These are phyloP conservation scores for Daldinia childiae DNA, from an alignment of 495 filamentous ascomycete genomes.

Conservation along the genomic window DNA sequence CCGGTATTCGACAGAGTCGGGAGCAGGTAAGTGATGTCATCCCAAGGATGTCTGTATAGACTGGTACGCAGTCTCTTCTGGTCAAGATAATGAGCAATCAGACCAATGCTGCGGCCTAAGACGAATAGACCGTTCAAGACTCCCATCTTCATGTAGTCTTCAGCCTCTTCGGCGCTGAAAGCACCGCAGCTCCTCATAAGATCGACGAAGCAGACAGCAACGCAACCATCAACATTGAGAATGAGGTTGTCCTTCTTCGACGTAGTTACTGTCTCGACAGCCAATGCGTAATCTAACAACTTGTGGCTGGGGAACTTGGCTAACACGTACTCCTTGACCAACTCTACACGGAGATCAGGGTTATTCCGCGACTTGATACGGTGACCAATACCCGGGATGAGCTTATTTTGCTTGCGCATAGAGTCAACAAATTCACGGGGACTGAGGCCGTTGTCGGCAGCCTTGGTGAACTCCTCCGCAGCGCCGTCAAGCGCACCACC, in stretches of 20 bases:
- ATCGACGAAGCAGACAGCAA: conserved; percentile 99
- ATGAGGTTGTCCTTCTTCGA: conserved; percentile 99
- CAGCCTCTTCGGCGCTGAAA: conserved; percentile 83
- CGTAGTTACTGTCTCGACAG: conserved; percentile 96
- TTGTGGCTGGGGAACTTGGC: conserved; percentile 97
- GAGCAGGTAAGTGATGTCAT: conserved; percentile 96
- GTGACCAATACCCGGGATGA: conserved; percentile 99
- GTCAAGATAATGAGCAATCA: conserved; percentile 99
- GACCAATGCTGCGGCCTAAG: conserved; percentile 92
- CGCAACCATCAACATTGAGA: conserved; percentile 97
- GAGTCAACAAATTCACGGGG: conserved; percentile 98
- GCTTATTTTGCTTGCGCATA: conserved; percentile 99
- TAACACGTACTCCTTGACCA: conserved; percentile 98
- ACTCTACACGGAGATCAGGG: conserved; percentile 98
- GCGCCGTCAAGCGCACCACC: conserved; percentile 98
- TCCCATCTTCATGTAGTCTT: conserved; percentile 90
- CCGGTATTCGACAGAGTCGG: conserved; percentile 78
- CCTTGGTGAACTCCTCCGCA: conserved; percentile 97
- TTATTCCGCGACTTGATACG: conserved; percentile 99
- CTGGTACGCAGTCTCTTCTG: conserved; percentile 98
- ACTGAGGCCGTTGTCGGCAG: conserved; percentile 96
- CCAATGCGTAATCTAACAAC: conserved; percentile 97
- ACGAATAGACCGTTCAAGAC: conserved; percentile 99
- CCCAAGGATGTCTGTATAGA: conserved; percentile 98
- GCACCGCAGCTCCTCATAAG: conserved; percentile 97